Base-by-base conservation (phyloP, 164 flowering plant species). In the Dillenia suffruticosa region DNA sequence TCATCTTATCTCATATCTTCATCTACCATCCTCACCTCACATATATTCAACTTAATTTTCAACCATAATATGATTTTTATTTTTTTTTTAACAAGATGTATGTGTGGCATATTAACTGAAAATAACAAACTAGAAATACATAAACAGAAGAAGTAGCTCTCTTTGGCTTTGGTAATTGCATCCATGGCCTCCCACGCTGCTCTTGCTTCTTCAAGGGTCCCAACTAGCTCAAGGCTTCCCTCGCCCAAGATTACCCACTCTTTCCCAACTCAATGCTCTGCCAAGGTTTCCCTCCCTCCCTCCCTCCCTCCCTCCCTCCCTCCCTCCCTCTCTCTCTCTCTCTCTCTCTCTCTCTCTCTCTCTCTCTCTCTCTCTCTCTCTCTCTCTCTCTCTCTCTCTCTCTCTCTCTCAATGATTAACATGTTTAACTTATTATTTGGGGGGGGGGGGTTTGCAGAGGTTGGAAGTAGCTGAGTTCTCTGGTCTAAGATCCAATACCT, bases 101-200 rank as follows among this genome's bases (percentile, higher is more conserved):
- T 57, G 10, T 11, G 46, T 9, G 44, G 14, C 9, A 10, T 16
- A 15, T 26, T 52, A 16, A 22, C 12, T 43, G 19, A 47, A 51
- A 51, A 14, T 44, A 17, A 45, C 3, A 16, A 69, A 52, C 11
- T 50, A 12, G 48, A 66, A 24, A 46, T 68, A 55, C 67, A 74
- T 51, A 57, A 54, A 65, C 12, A 4, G 55, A 15, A 54, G 70
- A 54, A 65, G 58, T 46, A 40, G 57, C 59, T 9, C 14, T 52
- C 49, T 16, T 50, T 61, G 19, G 72, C 68, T 65, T 54, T 54
- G 72, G 80, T 71, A 4, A 32, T 32, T 81, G 84, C 85, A 84
- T 84, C 80, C 76, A 94, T 94, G 98, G 97, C 97, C 49, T 71
- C 87, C 51, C 88, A 87, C 67, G 89, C 97, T 74, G 95, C 97